Evolutionary conservation across 2,329 filamentous ascomycete species (phyloP), one percentile per base, ranked within the genome.

Genomic region (Alternaria sp.): DNA sequence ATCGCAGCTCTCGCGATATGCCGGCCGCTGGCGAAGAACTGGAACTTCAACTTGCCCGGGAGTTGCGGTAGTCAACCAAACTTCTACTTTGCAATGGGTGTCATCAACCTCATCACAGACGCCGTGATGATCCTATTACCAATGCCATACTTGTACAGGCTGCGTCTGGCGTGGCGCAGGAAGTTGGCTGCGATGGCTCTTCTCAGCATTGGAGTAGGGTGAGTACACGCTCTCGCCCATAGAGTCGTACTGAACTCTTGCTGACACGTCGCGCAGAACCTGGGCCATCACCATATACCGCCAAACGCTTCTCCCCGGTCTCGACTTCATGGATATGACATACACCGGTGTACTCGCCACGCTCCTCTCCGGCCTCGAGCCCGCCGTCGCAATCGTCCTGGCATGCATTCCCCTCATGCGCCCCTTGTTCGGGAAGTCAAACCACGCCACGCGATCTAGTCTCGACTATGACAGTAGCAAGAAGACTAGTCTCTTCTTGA

Each of bases 271-370:
- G 37, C 6, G 23, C 10, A 74, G 72, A 3, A 72, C 72, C 2
- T 73, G 70, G 70, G 62, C 68, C 12, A 69, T 73, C 20, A 73
- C 67, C 11, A 70, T 72, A 14, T 74, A 74, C 23, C 65, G 70
- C 12, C 70, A 73, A 43, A 65, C 61, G 1, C n/a, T 66, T 1
- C 60, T 73, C 0, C 63, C 63, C 0, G 10, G 11, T 5, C 37
- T 72, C 2, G 46, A 69, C 43, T 73, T 72, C 12, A 21, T 53
- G 0, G 70, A 74, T 30, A 71, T 75, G 66, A 67, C 70, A 2
- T 54, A 70, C 45, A 41, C 30, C 3, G 70, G 67, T 18, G 66
- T 69, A 0, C 64, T 74, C 11, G 69, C 71, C 1, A 75, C 70
- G 0, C 14, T 71, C 7, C 60, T 75, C 26, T 73, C 67, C 3